Percentiles rank a stretch among this genome's conserved stretches.
Conservation (phyloP, 192 early-diverging fungal species). For the Umbelopsis sp. region DNA sequence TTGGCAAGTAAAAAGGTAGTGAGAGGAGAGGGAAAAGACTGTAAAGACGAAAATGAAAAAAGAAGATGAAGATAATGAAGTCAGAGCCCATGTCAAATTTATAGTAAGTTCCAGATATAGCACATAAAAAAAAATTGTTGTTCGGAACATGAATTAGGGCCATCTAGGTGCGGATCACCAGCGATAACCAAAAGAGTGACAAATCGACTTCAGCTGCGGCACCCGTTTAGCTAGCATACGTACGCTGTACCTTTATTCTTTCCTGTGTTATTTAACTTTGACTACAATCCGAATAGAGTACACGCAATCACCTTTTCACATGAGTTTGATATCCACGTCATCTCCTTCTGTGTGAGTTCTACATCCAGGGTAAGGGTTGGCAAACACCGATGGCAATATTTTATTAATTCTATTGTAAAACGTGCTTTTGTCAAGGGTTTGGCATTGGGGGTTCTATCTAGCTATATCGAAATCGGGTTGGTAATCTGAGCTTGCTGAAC, state of each 20-base stretch:
- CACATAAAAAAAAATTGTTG: background rate
- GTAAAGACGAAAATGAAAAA: background rate
- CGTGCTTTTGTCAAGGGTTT: too few species aligned
- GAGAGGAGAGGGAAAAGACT: background rate
- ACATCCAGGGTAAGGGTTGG: too few species aligned
- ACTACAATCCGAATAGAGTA: background rate
- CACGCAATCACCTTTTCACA: background rate
- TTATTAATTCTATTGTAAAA: too few species aligned
- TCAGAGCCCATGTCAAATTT: background rate
- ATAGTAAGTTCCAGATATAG: slow-evolving; percentile 4
- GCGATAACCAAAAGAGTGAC: background rate
- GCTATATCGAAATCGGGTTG: too few species aligned
- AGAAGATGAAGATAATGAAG: background rate
- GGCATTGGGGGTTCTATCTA: too few species aligned
- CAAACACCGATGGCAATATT: too few species aligned
- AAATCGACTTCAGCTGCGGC: background rate
- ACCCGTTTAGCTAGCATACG: background rate
- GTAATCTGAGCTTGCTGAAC: too few species aligned
- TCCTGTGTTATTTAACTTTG: background rate
- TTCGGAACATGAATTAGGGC: background rate
- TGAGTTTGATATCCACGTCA: too few species aligned
- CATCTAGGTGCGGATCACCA: background rate
- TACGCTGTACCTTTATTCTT: too few species aligned
- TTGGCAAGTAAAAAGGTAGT: background rate
- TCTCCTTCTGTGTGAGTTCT: too few species aligned